A percentile compares a stretch with the other conserved stretches of the same genome.
These are phyloP conservation scores for Pichia cactophila DNA, from an alignment of 1,139 yeast genomes.

Conservation along the genomic window DNA sequence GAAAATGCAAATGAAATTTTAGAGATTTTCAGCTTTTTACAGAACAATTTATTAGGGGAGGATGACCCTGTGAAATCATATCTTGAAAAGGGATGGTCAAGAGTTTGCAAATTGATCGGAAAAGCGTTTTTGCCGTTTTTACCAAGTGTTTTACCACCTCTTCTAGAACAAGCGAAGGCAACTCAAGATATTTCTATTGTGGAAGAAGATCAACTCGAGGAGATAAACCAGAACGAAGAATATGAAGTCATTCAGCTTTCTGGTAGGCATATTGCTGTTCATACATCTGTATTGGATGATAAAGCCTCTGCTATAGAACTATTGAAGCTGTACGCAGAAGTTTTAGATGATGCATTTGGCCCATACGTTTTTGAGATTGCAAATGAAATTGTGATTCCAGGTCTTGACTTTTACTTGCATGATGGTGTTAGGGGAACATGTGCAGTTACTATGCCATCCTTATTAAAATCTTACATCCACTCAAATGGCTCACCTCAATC, in stretches of 20 bases:
- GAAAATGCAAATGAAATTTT: conserved; percentile 73
- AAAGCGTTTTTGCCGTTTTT: conserved; percentile 81
- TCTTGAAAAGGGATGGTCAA: conserved; percentile 93
- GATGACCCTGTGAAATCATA: conserved; percentile 87
- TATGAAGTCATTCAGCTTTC: conserved; percentile 92
- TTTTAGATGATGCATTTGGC: conserved; percentile 72
- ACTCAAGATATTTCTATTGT: conserved; percentile 82
- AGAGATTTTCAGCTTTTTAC: conserved; percentile 66
- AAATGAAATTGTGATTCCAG: conserved; percentile 75
- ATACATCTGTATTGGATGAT: conserved; percentile 86
- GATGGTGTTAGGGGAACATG: conserved; percentile 93
- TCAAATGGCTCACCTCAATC: conserved; percentile 46
- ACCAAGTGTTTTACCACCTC: conserved; percentile 84
- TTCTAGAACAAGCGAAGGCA: conserved; percentile 77
- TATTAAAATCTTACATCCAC: conserved; percentile 62
- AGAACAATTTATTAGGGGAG: conserved; percentile 42
- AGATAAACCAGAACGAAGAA: conserved; percentile 75
- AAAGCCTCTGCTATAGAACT: conserved; percentile 89
- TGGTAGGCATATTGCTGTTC: conserved; percentile 92
- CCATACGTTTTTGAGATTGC: conserved; percentile 79
- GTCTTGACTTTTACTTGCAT: conserved; percentile 82
- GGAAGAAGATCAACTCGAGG: conserved; percentile 84
- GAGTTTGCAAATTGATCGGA: conserved; percentile 82
- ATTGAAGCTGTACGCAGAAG: conserved; percentile 78
- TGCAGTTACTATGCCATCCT: conserved; percentile 73